These are phyloP conservation scores for Starmera pachycereana DNA, from an alignment of 805 yeast genomes.

Conservation along the genomic window DNA sequence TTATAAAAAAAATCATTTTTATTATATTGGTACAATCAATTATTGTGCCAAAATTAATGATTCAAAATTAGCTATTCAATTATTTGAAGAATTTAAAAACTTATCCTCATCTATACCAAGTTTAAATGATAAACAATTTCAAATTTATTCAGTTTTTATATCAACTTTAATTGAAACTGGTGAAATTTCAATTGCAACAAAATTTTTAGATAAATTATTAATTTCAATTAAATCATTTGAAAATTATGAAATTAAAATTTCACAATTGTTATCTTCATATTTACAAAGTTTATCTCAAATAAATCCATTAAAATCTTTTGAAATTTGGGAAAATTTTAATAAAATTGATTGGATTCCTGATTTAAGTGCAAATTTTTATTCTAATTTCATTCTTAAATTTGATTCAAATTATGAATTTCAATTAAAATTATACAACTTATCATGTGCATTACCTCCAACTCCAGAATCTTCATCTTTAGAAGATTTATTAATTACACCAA, in stretches of 20 bases:
- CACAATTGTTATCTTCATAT: constrained; percentile 34
- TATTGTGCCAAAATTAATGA: constrained; percentile 30
- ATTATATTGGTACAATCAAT: constrained; percentile 30
- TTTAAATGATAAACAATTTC: constrained; percentile 29
- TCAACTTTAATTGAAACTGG: constrained; percentile 42
- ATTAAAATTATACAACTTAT: too few relatives aligned
- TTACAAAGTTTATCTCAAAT: constrained; percentile 27
- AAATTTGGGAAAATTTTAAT: constrained; percentile 26
- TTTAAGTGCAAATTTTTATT: constrained; percentile 28
- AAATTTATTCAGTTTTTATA: constrained; percentile 40
- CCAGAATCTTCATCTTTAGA: constrained; percentile 2
- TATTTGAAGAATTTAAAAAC: constrained; percentile 29
- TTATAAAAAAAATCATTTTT: constrained; percentile 18
- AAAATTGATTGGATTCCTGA: constrained; percentile 30
- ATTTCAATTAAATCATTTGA: constrained; percentile 29
- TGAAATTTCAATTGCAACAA: constrained; percentile 39
- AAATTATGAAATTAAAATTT: constrained; percentile 24
- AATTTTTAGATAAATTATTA: constrained; percentile 45
- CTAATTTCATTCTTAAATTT: constrained; percentile 9
- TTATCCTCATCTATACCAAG: constrained; percentile 1
- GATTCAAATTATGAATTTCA: too few relatives aligned
- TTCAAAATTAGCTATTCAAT: constrained; percentile 25
- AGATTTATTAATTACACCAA: constrained; percentile 11
- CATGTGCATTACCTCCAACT: constrained; percentile 20
- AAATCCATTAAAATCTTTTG: constrained; percentile 23